Conservation (phyloP, 768 basidiomycete species). For the Tricholoma terreum region DNA sequence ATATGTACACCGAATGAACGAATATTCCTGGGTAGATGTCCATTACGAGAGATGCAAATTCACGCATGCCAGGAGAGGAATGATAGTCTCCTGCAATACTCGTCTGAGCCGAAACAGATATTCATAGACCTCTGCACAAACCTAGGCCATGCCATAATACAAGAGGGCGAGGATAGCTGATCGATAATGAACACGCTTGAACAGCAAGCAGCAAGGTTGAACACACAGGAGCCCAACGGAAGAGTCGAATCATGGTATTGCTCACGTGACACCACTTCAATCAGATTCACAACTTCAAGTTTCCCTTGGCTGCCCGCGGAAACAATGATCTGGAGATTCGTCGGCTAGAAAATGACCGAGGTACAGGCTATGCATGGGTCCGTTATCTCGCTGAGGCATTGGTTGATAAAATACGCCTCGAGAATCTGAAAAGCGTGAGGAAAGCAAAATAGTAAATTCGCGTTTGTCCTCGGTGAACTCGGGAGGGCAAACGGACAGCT, state of each 20-base stretch:
- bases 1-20: slow-evolving; percentile 69
- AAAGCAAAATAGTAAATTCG: too few relatives aligned
- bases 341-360: too few relatives aligned
- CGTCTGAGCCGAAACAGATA: background rate
- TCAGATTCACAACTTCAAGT: too few relatives aligned
- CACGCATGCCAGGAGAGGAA: slow-evolving; percentile 66
- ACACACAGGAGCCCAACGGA: background rate
- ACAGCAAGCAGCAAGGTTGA: background rate
- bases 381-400: too few relatives aligned
- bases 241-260: background rate
- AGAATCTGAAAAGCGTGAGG: too few relatives aligned
- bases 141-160: slow-evolving; percentile 78
- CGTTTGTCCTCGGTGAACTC: too few relatives aligned
- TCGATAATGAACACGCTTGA: background rate
- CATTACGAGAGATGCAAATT: slow-evolving; percentile 58
- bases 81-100: slow-evolving; percentile 62
- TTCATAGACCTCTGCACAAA: slow-evolving; percentile 12
- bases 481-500: too few relatives aligned
- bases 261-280: too few relatives aligned
- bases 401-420: too few relatives aligned
- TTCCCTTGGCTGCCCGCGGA: too few relatives aligned
- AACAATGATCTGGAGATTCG: too few relatives aligned
- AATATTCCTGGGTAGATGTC: slow-evolving; percentile 72
- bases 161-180: slow-evolving; percentile 42
- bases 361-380: too few relatives aligned